Percentiles rank a stretch among this genome's conserved stretches.
These are phyloP conservation scores for Aphanomyces euteiches DNA, from an alignment of 352 stramenopile species.

Conservation along the genomic window DNA sequence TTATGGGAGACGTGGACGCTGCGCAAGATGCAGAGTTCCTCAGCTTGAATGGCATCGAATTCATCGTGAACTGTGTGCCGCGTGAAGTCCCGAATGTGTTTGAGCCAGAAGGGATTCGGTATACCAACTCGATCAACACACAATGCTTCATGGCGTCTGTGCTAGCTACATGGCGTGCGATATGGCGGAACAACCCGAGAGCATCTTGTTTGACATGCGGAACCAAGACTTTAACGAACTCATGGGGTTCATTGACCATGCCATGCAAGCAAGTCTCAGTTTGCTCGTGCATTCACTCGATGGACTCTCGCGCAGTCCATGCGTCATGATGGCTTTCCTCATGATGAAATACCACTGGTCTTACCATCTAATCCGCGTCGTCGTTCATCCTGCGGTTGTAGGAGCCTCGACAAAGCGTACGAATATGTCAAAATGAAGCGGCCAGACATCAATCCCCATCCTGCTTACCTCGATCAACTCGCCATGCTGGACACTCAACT, in stretches of 20 bases:
- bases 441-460: slow-evolving; percentile 76
- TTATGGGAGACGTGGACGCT: slow-evolving; percentile 91
- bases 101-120: slow-evolving; percentile 80
- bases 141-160: slow-evolving; percentile 23
- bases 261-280: slow-evolving; percentile 78
- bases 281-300: slow-evolving; percentile 87
- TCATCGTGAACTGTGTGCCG: slow-evolving; percentile 90
- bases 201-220: slow-evolving; percentile 76
- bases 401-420: slow-evolving; percentile 85
- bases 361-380: slow-evolving; percentile 5
- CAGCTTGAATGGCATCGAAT: slow-evolving; percentile 89
- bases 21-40: slow-evolving; percentile 91
- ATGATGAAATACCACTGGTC: slow-evolving; percentile 91
- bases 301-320: slow-evolving; percentile 72
- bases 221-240: slow-evolving; percentile 82
- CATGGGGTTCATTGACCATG: slow-evolving; percentile 69
- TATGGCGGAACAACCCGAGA: slow-evolving; percentile 58
- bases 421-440: slow-evolving; percentile 88
- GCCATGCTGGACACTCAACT: slow-evolving; percentile 62
- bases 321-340: slow-evolving; percentile 85
- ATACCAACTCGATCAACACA: slow-evolving; percentile 46
- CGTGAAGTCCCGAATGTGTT: slow-evolving; percentile 89
- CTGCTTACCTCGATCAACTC: slow-evolving; percentile 73
- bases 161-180: slow-evolving; percentile 48
- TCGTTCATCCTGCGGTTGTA: not conserved